A percentile compares a stretch with the other conserved stretches of the same genome.
phyloP scores from a whole-genome alignment of 1,139 yeast species.

The Barnettozyma hawaiiensis region DNA sequence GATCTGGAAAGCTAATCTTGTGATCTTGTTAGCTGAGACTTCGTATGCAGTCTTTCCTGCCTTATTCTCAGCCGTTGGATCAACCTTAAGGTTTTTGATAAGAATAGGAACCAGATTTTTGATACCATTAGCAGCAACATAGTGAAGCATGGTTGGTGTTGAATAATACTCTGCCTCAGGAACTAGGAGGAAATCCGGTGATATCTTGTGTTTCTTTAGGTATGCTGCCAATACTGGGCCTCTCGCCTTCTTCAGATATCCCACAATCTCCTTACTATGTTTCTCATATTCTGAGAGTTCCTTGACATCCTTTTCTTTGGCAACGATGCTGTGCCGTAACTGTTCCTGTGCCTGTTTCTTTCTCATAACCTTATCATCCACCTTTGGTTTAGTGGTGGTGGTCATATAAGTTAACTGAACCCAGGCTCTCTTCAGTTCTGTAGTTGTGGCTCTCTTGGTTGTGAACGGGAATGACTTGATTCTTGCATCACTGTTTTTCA shows the following conservation, averaged over 20 bases:
- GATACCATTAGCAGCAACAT: constrained; percentile 64
- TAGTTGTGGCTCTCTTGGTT: constrained; percentile 79
- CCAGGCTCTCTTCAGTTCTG: constrained; percentile 85
- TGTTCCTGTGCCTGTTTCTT: constrained; percentile 26
- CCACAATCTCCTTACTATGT: constrained; percentile 53
- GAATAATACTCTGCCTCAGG: constrained; percentile 49
- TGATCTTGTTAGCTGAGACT: constrained; percentile 39
- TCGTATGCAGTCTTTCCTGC: constrained; percentile 65
- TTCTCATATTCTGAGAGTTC: constrained; percentile 35
- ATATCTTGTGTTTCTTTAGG: constrained; percentile 51
- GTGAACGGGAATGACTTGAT: constrained; percentile 77
- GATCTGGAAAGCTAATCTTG: constrained; percentile 57
- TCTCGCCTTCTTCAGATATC: constrained; percentile 63
- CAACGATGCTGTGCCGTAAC: constrained; percentile 19
- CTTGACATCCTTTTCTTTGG: constrained; percentile 21
- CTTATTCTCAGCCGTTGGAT: constrained; percentile 53
- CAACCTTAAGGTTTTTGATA: constrained; percentile 59
- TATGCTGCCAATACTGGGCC: constrained; percentile 70
- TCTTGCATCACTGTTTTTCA: constrained; percentile 48
- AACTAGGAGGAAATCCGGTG: constrained; percentile 43
- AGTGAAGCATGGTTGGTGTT: constrained; percentile 77
- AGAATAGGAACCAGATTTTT: constrained; percentile 64
- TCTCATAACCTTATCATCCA: constrained; percentile 22
- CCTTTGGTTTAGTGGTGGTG: constrained; percentile 49
- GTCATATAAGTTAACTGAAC: constrained; percentile 60